Evolutionary conservation across 1,139 yeast species (phyloP), one percentile per base, ranked within the genome.

Genomic region (Lipomyces yarrowii): DNA sequence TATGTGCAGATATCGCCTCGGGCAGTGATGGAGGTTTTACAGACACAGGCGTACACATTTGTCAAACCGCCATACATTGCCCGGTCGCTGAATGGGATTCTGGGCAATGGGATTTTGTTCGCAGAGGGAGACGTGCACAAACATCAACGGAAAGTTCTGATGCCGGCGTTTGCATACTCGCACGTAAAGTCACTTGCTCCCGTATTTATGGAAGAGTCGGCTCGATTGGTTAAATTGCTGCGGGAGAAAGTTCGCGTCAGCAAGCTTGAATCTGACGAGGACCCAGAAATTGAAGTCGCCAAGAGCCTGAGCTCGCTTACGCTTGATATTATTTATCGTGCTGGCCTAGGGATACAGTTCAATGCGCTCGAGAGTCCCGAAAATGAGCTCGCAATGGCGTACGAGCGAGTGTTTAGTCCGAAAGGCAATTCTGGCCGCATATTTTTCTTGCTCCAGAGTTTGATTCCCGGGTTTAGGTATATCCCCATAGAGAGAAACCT

Each of bases 111-210:
- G 62, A 18, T 68, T 56, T 33, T 67, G 51, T 66, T 65, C 56
- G 65, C 68, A 5, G 71, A 69, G 59, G 71, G 71, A 23, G 70
- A 68, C 10, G 59, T 32, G 51, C 71, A 69, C 37, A 66, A 64
- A 51, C 61, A 61, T 21, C 71, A 68, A 46, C 54, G 71, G 18
- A 68, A 66, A 54, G 57, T 60, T 46, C 60, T 69, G 35, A 64
- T 64, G 62, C 70, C 71, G 1, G 69, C 70, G 37, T 68, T 69
- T 51, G 51, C 70, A 15, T 62, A 56, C 54, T 57, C 62, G 11
- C 63, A 64, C 32, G 52, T 66, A 23, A 60, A 61, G 33, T 61
- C 68, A 2, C 63, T 69, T 37, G 69, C 59, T 18, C 69, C 70
- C 11, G 54, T 66, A 11, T 68, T 69, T 57, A 56, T 65, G 21